Evolutionary conservation across 2,329 filamentous ascomycete species (phyloP), one percentile per base, ranked within the genome.

Genomic region (Cladophialophora exuberans): DNA sequence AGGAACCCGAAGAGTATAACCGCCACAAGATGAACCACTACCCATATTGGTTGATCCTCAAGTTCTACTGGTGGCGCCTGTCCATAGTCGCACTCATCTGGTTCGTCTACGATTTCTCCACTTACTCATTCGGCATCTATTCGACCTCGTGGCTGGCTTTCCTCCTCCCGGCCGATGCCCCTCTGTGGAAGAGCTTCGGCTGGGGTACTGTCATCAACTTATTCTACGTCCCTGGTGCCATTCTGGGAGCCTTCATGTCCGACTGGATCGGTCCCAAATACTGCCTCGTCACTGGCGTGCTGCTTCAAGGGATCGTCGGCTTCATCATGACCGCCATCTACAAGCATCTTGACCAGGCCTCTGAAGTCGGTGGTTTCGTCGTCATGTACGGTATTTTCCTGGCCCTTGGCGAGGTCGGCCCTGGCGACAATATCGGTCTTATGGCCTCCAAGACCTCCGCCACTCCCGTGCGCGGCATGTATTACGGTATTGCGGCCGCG

Each of bases 311-410:
- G 2, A 67, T 90, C 6, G 82, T 96, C 4, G 92, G 92, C 2
- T 96, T 93, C 72, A 86, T 92, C 73, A 95, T 96, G 89, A 87
- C 90, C 0, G 90, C 86, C 7, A 84, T 84, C 61, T 96, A 96
- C 72, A 72, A 75, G 4, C 80, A 79, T 48, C 81, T 97, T n/a
- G 83, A 84, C 0, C 79, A 83, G 47, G 76, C 84, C 0, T 67
- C 79, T 56, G 84, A 90, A 56, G 83, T 94, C 3, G 89, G 79
- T 6, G 88, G 79, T 0, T 95, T 94, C 63, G 86, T 89, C 1
- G 86, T 91, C 4, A 83, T 93, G 2, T 93, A 91, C 64, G 89
- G 82, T 13, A 79, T 94, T 60, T 94, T 94, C 74, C 76, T 90
- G 1, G 82, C 86, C 0, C 78, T 93, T 1, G 89, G 89, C 45